Evolutionary conservation across 176 grass and related monocot genomes (phyloP), one percentile per base, ranked within the genome.

Genomic region (Rhynchospora breviuscula): DNA sequence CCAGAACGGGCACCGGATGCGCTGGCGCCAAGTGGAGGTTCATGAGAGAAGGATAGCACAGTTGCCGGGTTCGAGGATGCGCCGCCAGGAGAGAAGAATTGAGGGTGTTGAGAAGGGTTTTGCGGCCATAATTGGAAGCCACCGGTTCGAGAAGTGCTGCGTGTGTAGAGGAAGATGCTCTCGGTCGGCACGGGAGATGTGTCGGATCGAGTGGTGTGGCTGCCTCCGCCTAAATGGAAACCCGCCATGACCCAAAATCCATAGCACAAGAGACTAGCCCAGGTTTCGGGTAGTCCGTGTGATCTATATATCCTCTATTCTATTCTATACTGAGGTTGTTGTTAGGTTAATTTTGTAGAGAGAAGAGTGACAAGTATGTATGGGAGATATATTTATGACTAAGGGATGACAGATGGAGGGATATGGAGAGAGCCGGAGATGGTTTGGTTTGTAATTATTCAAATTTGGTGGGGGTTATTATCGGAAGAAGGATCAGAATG

Each of bases 81-180:
- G 22, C 86, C 85, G 4, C 85, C 89, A 23, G 92, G 93, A 56
- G 90, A 92, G 86, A 90, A 88, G 84, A 97, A 90, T 74, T 92
- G 92, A 29, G 49, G 73, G 84, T 51, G 47, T 15, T 67, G 80
- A 68, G 79, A 45, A 21, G 80, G 44, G 80, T 82, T 64, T 74
- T 78, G 88, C 21, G 79, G 95, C 95, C 95, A 97, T 85, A 97
- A 89, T 86, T 97, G 91, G 85, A 97, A 97, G 33, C 92, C 72
- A 0, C 56, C 90, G 8, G 92, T 88, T 84, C 88, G 89, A 65
- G 92, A 83, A 2, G 89, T 84, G 21, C 87, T 87, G 23, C 94
- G 89, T 25, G 91, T 78, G 88, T 94, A 97, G 82, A 97, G 86
- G 60, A 97, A 97, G 83, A 97, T 85, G 70, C 79, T 90, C 82